Conservation (phyloP, 1,284 basidiomycete genomes). For the Coriolopsis trogii region DNA sequence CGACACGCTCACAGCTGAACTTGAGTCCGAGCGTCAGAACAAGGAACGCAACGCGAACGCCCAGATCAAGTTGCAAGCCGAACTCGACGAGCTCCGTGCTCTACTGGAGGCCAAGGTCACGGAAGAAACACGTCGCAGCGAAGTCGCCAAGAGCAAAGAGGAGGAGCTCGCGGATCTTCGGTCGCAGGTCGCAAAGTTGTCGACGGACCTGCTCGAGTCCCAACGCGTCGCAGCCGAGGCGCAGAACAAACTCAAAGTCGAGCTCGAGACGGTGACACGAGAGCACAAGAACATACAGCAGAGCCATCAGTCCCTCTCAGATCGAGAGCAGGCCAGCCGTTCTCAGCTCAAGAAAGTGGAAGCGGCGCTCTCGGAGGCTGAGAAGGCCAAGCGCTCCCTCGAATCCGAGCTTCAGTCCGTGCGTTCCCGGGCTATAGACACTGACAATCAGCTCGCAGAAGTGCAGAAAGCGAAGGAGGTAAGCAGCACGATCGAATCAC, state of each 20-base stretch:
- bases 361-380: conserved; percentile 59
- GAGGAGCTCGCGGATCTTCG: conserved; percentile 80
- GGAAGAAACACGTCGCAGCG: conserved; percentile 83
- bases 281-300: conserved; percentile 61
- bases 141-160: conserved; percentile 89
- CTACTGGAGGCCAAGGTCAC: conserved; percentile 85
- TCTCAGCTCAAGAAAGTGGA: conserved; percentile 57
- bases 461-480: conserved; percentile 75
- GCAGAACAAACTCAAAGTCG: conserved; percentile 71
- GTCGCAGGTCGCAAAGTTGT: conserved; percentile 61
- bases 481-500: no score
- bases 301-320: conserved; percentile 66
- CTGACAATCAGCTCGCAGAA: conserved; percentile 69
- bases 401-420: conserved; percentile 79
- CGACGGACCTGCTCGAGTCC: conserved; percentile 61
- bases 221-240: conserved; percentile 60
- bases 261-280: conserved; percentile 60
- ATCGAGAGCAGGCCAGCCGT: conserved; percentile 56
- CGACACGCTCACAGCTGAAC: conserved; percentile 68
- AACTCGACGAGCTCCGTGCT: conserved; percentile 85
- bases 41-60: conserved; percentile 53
- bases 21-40: conserved; percentile 68
- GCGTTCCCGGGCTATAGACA: conserved; percentile 72
- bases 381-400: conserved; percentile 69
- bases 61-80: conserved; percentile 71